phyloP scores from a whole-genome alignment of 371 early-diverging fungal genomes.

The Saksenaea vasiformis region DNA sequence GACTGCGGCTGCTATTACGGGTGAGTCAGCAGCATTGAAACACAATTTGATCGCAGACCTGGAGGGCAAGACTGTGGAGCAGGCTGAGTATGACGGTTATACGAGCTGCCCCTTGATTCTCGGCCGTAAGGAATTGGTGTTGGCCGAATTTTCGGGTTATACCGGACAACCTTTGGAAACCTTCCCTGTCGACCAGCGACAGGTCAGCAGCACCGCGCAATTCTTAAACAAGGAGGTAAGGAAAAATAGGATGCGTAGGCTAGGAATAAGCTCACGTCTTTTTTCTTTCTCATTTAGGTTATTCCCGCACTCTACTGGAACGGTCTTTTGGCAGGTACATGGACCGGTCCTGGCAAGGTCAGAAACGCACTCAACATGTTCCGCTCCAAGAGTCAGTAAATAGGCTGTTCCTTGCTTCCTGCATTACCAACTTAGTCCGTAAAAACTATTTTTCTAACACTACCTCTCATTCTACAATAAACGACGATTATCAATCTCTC shows the following conservation, averaged over 20 bases:
- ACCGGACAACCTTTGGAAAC: conserved; percentile 80
- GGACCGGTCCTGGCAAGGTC: conserved; percentile 74
- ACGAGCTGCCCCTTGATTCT: conserved; percentile 80
- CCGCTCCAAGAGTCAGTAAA: conserved; percentile 23
- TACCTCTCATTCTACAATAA: not conserved
- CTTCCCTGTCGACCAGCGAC: conserved; percentile 82
- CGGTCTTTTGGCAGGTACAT: conserved; percentile 72
- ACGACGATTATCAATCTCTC: not conserved
- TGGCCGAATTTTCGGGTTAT: conserved; percentile 90
- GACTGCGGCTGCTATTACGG: conserved; percentile 89
- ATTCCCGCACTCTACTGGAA: conserved; percentile 84
- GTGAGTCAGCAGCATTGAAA: conserved; percentile 76
- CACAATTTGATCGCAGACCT: conserved; percentile 76
- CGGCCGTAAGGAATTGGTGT: conserved; percentile 77
- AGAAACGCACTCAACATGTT: conserved; percentile 55
- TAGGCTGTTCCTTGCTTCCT: not conserved
- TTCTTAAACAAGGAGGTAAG: conserved; percentile 71
- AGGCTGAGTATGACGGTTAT: conserved; percentile 80
- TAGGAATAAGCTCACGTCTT: not conserved
- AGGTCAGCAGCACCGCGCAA: conserved; percentile 65
- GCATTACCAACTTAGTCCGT: not conserved
- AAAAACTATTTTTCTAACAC: not conserved
- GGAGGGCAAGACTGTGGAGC: conserved; percentile 45
- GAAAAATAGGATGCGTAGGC: not conserved
- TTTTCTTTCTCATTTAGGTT: conserved; percentile 26